Evolutionary conservation across 805 yeast genomes (phyloP).

Genomic region (Ogataea haglerorum): DNA sequence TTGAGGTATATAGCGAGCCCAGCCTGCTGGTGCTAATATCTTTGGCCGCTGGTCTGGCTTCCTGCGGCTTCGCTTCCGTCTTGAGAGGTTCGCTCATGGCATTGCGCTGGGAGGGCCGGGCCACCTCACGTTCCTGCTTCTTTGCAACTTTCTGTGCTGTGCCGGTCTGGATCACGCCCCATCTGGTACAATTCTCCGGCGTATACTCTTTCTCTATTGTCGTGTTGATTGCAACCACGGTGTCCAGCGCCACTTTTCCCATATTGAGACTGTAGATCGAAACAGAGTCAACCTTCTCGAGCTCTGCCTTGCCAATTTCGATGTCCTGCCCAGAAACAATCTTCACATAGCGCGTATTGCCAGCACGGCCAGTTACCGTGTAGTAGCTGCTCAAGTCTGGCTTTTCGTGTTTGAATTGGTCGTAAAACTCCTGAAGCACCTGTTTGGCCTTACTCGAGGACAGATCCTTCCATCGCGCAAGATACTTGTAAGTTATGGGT

Average conservation of each 20-base stretch:
- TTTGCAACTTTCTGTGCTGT: constrained; percentile 11
- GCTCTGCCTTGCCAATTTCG: constrained; percentile 16
- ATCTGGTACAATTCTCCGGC: constrained; percentile 19
- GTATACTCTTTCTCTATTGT: constrained; percentile 11
- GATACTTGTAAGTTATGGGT: constrained; percentile 26
- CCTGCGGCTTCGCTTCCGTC: constrained; percentile 1
- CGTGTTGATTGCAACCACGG: constrained; percentile 20
- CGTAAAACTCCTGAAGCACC: constrained; percentile 22
- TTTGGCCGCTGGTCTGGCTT: constrained; percentile 3
- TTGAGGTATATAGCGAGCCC: constrained; percentile 11
- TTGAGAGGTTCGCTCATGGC: constrained; percentile 18
- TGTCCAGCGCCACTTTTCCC: constrained; percentile 17
- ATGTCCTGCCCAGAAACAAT: constrained; percentile 11
- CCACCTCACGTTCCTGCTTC: constrained; percentile 1
- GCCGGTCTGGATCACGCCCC: constrained; percentile 26
- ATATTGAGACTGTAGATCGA: constrained; percentile 24
- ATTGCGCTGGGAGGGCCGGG: constrained; percentile 19
- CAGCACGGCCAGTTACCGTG: constrained; percentile 16
- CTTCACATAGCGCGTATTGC: constrained; percentile 13
- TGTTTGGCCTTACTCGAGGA: constrained; percentile 20
- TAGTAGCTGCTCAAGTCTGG: constrained; percentile 13
- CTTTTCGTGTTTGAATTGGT: constrained; percentile 14
- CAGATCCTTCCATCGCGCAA: constrained; percentile 22
- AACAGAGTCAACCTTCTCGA: constrained; percentile 16
- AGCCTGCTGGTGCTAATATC: constrained; percentile 1